Conservation (phyloP, 176 grass and related monocot genomes). For the Sorghum bicolor region Sorghum_bicolor_NCBIv3 NC_012872.2:4990001-4990500, state of each 20-base stretch:
- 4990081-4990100: background rate
- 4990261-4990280: slow-evolving; percentile 11
- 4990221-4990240: background rate
- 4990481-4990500: slow-evolving; percentile 16
- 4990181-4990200: slow-evolving; percentile 31
- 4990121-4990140: slow-evolving; percentile 89
- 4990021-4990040: background rate
- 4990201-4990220: background rate
- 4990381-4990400: slow-evolving; percentile 93
- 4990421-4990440: background rate
- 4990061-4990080: background rate
- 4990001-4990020: background rate
- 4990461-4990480: background rate
- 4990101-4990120: slow-evolving; percentile 77
- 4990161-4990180: slow-evolving; percentile 53
- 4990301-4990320: slow-evolving; percentile 57
- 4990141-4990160: slow-evolving; percentile 62
- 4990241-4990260: background rate
- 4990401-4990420: slow-evolving; percentile 40
- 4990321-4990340: slow-evolving; percentile 75
- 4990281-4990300: slow-evolving; percentile 65
- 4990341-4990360: slow-evolving; percentile 66
- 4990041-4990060: background rate
- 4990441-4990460: background rate
- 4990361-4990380: slow-evolving; percentile 69